Percentiles rank a stretch among this genome's conserved stretches.
Conservation (phyloP, 139 green algal genomes). For the Chlorella sp. region DNA sequence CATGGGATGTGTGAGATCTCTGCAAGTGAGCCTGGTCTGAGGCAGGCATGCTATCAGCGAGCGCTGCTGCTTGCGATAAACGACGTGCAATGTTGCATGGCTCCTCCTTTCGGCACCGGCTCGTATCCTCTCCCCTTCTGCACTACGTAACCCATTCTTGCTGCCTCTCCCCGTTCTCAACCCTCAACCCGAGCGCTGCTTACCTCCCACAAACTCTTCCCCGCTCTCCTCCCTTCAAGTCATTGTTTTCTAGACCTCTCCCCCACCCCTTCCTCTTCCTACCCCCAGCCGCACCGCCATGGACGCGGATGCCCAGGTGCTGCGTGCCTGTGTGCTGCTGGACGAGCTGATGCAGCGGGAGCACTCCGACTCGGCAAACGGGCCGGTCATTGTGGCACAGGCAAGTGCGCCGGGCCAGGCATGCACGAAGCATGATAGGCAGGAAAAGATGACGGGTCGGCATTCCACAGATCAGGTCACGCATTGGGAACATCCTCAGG, state of each 20-base stretch:
- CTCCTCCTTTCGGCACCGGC: too few species aligned
- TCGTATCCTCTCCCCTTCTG: too few species aligned
- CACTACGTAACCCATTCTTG: too few species aligned
- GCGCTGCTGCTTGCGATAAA: neutral
- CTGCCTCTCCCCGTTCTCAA: too few species aligned
- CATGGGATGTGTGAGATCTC: neutral
- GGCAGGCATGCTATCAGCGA: neutral
- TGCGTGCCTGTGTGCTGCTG: slow-evolving; percentile 55
- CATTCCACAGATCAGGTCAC: too few species aligned
- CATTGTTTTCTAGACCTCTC: too few species aligned
- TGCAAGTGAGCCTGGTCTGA: neutral
- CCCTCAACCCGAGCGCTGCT: too few species aligned
- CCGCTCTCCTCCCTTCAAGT: too few species aligned
- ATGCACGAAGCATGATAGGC: neutral
- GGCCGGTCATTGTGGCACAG: slow-evolving; percentile 52
- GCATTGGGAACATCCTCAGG: too few species aligned
- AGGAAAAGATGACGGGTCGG: neutral
- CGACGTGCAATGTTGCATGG: too few species aligned
- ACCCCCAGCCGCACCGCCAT: too few species aligned
- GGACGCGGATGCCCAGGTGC: slow-evolving; percentile 25
- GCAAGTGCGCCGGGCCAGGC: neutral
- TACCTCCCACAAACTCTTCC: too few species aligned
- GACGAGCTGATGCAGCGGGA: slow-evolving; percentile 42
- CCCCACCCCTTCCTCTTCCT: neutral
- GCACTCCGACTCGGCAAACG: neutral